Evolutionary conservation across 768 basidiomycete genomes (phyloP), one percentile per base, ranked within the genome.

Genomic region (Termitomyces sp.): DNA sequence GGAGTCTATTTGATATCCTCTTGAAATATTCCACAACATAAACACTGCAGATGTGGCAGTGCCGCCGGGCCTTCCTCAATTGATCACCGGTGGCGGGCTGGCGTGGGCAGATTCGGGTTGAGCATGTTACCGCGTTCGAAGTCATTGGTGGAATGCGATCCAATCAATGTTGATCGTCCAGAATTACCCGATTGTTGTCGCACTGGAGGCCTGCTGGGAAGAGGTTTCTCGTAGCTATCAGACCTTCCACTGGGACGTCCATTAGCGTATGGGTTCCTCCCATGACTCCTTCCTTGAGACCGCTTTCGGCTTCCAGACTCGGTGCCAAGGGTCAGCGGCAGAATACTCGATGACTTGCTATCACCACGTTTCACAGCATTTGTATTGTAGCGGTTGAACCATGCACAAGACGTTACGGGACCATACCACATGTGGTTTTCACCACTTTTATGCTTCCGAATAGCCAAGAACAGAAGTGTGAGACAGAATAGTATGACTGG

Each of bases 381-480:
- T n/a, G 45, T n/a, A 40, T 78, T 77, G 56, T 80, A 80, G 43
- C 68, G 68, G 57, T 78, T 77, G 70, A 89, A 88, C 88, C 87
- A 89, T 52, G 86, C 82, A 67, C 82, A 87, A 14, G 78, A 77
- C 1, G 89, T 86, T 51, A 87, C 85, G 8, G 89, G 84, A 9
- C 76, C 77, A 59, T 81, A 72, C 89, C 88, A 90, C 75, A 89
- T 85, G 63, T 75, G 69, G 49, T 73, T 70, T 59, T 80, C 78
- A 23, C 78, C 78, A 23, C 69, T 72, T 42, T 70, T 68, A 56
- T 78, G 77, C 55, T 73, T 71, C 43, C 77, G 68, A 40, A 75
- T 37, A 7, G 77, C 78, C 54, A 78, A 69, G 60, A 73, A 67
- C 45, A 75, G 68, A 15, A 78, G 66, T 30, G 63, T 63, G 33